Base-by-base conservation (phyloP, 1,284 basidiomycete genomes). In the Gomphus sp. region DNA sequence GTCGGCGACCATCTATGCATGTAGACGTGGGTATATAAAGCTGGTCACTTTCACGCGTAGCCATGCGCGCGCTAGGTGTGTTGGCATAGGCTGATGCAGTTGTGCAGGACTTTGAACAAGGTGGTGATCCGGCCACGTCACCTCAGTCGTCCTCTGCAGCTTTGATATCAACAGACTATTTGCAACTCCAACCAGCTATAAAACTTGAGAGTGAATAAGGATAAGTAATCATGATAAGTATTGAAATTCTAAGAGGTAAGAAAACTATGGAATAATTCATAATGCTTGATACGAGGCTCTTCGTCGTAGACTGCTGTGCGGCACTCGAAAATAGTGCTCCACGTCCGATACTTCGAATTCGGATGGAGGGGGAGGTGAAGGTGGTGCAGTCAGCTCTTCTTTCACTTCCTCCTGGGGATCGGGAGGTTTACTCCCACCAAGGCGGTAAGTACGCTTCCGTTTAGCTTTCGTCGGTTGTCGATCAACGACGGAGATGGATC, bases 1-100 rank as follows among this genome's bases (percentile, higher is more conserved):
- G 88, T 70, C 77, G 88, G 66, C 74, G 91, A 58, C 88, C 88
- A 33, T 90, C 88, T 70, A 85, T 81, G 74, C 88, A 91, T 72
- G 89, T 81, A 59, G 80, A 81, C 66, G 88, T 91, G 69, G 66
- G 87, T 79, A 36, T 36, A 55, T 43, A 45, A 62, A 22, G 11
- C 4, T 39, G 12, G 50, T 53, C 41, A 58, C 54, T 61, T 36
- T n/a, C n/a, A 62, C 57, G 59, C 22, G 53, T 53, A 33, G 56
- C 59, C 28, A 59, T 37, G n/a, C n/a, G n/a, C n/a, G 51, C 49
- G 54, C 18, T 56, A 36, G 18, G 44, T 58, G 41, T 25, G 59
- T 62, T 60, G 61, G 56, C 49, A 56, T 52, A 60, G 64, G 64
- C 66, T 58, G 41, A 48, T 58, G 31, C 56, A 52, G 37, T 51